These are phyloP conservation scores for Skeletonema marinoi DNA, from an alignment of 108 stramenopile genomes.

Conservation along the genomic window DNA sequence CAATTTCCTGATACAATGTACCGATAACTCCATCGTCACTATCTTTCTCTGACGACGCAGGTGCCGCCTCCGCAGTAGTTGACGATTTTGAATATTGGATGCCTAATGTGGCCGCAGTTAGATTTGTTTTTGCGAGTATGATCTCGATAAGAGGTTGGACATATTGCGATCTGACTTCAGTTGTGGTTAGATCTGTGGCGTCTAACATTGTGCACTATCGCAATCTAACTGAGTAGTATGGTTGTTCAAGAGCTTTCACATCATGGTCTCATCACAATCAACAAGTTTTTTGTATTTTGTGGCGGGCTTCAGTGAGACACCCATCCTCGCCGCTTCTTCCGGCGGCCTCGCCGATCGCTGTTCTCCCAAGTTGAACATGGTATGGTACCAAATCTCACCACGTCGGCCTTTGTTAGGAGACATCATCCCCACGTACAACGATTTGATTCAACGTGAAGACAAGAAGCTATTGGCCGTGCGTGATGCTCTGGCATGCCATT, in stretches of 20 bases:
- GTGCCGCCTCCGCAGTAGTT: background rate
- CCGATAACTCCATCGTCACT: background rate
- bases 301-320: background rate
- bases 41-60: background rate
- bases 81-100: background rate
- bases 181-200: constrained; percentile 21
- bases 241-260: no score
- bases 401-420: background rate
- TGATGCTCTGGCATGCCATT: no score
- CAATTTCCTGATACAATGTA: constrained; percentile 36
- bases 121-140: constrained; percentile 15
- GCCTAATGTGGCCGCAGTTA: constrained; percentile 6
- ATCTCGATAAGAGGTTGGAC: constrained; percentile 17
- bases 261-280: no score
- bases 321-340: no score
- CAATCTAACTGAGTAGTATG: background rate
- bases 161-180: constrained; percentile 20
- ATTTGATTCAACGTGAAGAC: background rate
- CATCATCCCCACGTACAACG: background rate
- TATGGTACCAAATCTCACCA: no score
- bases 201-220: constrained; percentile 9
- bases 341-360: no score
- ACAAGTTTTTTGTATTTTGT: no score
- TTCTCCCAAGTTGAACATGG: background rate
- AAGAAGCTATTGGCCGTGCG: no score